These are phyloP conservation scores for Nasturtium officinale DNA, from an alignment of 345 rosid species.

Conservation along the genomic window DNA sequence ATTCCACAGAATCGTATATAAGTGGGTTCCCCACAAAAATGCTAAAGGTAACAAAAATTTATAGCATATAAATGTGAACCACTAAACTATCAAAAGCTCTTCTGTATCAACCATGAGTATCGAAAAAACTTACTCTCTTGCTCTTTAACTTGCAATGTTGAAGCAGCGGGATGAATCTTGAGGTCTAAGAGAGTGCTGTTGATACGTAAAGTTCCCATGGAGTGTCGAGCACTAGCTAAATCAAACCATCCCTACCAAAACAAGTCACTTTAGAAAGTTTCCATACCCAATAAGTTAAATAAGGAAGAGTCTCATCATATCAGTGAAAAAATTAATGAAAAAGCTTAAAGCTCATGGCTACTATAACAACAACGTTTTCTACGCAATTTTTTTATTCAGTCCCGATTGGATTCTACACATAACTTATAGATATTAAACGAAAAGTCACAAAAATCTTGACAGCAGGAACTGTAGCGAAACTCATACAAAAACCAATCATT, in stretches of 20 bases:
- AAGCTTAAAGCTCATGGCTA: neutral
- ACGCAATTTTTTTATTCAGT: neutral
- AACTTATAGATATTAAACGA: neutral
- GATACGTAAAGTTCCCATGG: slow-evolving; percentile 89
- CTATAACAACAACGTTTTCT: too few species aligned
- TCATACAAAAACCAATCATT: neutral
- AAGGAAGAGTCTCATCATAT: neutral
- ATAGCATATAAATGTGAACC: neutral
- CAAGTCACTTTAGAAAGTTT: slow-evolving; percentile 2
- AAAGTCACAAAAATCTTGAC: neutral
- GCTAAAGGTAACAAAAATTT: neutral
- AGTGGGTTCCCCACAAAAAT: neutral
- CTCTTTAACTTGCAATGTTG: slow-evolving; percentile 55
- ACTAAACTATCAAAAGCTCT: neutral
- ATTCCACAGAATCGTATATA: slow-evolving; percentile 7
- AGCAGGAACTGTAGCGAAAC: neutral
- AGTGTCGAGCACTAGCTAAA: slow-evolving; percentile 82
- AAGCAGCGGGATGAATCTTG: slow-evolving; percentile 72
- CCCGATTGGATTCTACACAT: neutral
- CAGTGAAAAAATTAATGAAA: neutral
- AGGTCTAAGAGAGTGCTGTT: slow-evolving; percentile 74
- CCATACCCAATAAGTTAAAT: neutral
- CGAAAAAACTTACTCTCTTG: slow-evolving; percentile 45
- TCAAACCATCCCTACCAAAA: slow-evolving; percentile 84
- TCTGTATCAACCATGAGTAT: neutral